These are phyloP conservation scores for Lactifluus hygrophoroides DNA, from an alignment of 768 basidiomycete species.

Conservation along the genomic window DNA sequence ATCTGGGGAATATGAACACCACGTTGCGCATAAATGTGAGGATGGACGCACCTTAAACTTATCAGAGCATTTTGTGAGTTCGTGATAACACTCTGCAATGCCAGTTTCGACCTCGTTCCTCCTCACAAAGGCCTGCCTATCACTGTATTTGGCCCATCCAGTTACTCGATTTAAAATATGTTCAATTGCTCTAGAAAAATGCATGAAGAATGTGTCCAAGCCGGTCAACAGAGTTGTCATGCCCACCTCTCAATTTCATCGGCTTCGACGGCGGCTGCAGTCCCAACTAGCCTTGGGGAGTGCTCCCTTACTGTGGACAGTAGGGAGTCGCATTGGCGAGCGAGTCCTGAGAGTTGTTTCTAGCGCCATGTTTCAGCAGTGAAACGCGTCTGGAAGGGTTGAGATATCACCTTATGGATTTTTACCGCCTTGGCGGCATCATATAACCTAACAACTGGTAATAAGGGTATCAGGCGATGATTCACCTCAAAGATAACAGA, in stretches of 20 bases:
- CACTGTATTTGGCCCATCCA: not conserved
- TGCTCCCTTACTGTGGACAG: conserved; percentile 7
- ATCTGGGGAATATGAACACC: not conserved
- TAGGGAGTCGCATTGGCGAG: not conserved
- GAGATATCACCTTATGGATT: conserved; percentile 1
- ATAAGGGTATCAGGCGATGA: not conserved
- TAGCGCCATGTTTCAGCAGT: not conserved
- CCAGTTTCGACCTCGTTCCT: conserved; percentile 35
- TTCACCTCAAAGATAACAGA: not conserved
- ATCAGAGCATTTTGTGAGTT: conserved; percentile 31
- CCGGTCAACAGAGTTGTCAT: not conserved
- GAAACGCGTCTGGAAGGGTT: not conserved
- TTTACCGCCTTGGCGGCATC: not conserved
- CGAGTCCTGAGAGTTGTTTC: not conserved
- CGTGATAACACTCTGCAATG: conserved; percentile 31
- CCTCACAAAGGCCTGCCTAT: conserved; percentile 24
- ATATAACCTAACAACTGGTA: conserved; percentile 1
- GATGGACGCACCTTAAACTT: conserved; percentile 30
- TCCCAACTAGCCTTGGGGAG: not conserved
- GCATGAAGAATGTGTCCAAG: not conserved
- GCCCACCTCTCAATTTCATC: conserved; percentile 9
- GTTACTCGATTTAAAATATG: not conserved
- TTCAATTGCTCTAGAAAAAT: not conserved
- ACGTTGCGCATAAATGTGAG: not conserved
- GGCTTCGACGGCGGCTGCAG: not conserved